Percentiles rank a stretch among this genome's conserved stretches.
phyloP scores from a whole-genome alignment of 2,329 filamentous ascomycete genomes.

The Pestalotiopsis sp. region DNA sequence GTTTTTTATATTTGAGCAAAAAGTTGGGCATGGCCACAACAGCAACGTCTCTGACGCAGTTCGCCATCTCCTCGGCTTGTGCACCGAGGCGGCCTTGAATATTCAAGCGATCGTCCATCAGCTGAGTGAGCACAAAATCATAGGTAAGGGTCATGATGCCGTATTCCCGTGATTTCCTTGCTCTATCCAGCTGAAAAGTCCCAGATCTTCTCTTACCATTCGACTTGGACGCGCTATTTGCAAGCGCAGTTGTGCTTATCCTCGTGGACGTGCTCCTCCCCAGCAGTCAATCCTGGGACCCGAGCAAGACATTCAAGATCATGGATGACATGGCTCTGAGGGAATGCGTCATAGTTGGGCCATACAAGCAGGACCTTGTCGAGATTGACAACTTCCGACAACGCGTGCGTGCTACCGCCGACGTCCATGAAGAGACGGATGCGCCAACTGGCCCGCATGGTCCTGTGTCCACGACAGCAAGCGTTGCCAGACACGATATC shows the following conservation, averaged over 20 bases:
- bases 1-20: slow-evolving; percentile 1
- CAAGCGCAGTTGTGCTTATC: not conserved
- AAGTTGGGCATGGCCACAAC: not conserved
- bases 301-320: not conserved
- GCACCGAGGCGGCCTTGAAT: not conserved
- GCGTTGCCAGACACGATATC: not conserved
- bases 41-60: not conserved
- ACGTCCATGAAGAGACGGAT: not conserved
- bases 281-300: not conserved
- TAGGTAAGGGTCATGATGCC: not conserved
- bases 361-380: not conserved
- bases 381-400: not conserved
- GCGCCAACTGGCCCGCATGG: not conserved
- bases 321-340: slow-evolving; percentile 2
- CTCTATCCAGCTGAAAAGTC: not conserved
- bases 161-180: not conserved
- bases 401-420: not conserved
- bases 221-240: not conserved
- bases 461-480: not conserved
- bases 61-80: not conserved
- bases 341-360: not conserved
- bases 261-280: not conserved
- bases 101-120: not conserved
- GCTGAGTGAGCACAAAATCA: not conserved
- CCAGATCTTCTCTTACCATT: not conserved